Evolutionary conservation across 1,284 basidiomycete species (phyloP).

Genomic region (Ganoderma lucidum): DNA sequence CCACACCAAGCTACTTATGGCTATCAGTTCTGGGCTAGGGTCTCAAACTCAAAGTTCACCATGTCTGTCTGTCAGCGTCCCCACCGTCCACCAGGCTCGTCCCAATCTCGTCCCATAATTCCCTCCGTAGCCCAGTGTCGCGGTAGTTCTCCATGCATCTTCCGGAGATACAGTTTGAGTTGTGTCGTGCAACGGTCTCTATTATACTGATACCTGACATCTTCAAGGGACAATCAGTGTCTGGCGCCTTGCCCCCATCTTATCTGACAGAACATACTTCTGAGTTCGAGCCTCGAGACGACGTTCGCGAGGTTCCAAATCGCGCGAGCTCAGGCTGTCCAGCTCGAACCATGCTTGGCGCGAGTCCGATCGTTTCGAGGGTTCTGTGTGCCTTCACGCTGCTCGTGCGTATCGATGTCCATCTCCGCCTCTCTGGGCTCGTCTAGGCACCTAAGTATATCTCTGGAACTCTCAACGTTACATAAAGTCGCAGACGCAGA

Average conservation of each 20-base stretch:
- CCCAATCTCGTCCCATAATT: background rate
- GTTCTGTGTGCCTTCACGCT: background rate
- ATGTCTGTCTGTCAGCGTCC: background rate
- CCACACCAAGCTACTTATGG: background rate
- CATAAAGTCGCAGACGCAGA: background rate
- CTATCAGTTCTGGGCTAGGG: background rate
- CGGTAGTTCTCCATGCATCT: background rate
- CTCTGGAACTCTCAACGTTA: background rate
- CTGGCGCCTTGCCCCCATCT: background rate
- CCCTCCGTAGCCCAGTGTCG: background rate
- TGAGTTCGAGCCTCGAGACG: background rate
- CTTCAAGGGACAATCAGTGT: background rate
- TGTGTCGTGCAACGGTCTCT: background rate
- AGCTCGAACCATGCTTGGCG: background rate
- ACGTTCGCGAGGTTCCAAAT: background rate
- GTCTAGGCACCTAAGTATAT: background rate
- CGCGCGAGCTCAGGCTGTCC: background rate
- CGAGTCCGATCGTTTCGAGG: background rate
- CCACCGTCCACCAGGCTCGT: background rate
- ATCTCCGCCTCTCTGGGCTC: background rate
- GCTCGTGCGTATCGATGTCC: background rate
- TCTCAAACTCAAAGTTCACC: slow-evolving; percentile 2
- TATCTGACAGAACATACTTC: background rate
- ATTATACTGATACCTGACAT: background rate
- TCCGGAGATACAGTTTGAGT: background rate